These are phyloP conservation scores for Neostapfia colusana DNA, from an alignment of 176 grass and related monocot genomes.

Conservation along the genomic window DNA sequence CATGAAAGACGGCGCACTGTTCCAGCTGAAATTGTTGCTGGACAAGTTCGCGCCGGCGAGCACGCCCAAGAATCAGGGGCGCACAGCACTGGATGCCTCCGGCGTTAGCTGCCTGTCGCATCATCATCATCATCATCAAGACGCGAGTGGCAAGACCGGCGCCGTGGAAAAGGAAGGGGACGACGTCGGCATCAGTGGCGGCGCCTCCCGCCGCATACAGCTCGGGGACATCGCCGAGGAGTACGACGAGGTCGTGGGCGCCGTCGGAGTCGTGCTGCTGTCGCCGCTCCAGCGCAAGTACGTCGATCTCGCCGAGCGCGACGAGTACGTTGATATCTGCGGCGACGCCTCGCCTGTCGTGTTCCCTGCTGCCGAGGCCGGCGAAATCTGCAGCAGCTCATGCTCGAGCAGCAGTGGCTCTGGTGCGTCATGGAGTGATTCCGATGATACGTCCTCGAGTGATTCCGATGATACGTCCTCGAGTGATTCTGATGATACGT, in stretches of 20 bases:
- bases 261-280: background rate
- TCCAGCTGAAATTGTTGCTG: slow-evolving; percentile 25
- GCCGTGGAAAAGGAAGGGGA: slow-evolving; percentile 2
- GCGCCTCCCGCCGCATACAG: background rate
- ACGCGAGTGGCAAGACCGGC: background rate
- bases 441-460: background rate
- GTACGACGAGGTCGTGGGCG: slow-evolving; percentile 18
- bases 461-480: background rate
- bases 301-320: slow-evolving; percentile 18
- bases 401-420: slow-evolving; percentile 14
- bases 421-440: background rate
- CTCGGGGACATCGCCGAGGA: slow-evolving; percentile 21
- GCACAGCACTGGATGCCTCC: background rate
- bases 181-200: background rate
- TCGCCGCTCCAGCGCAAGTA: slow-evolving; percentile 24
- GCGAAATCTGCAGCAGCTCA: background rate
- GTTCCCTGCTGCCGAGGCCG: background rate
- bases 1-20: background rate
- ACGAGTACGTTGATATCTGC: slow-evolving; percentile 38
- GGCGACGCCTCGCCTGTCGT: slow-evolving; percentile 38
- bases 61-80: background rate
- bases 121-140: background rate
- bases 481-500: background rate
- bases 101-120: background rate
- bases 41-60: slow-evolving; percentile 19